These are phyloP conservation scores for Xylariaceae sp. DNA, from an alignment of 2,329 filamentous ascomycete genomes.

Conservation along the genomic window DNA sequence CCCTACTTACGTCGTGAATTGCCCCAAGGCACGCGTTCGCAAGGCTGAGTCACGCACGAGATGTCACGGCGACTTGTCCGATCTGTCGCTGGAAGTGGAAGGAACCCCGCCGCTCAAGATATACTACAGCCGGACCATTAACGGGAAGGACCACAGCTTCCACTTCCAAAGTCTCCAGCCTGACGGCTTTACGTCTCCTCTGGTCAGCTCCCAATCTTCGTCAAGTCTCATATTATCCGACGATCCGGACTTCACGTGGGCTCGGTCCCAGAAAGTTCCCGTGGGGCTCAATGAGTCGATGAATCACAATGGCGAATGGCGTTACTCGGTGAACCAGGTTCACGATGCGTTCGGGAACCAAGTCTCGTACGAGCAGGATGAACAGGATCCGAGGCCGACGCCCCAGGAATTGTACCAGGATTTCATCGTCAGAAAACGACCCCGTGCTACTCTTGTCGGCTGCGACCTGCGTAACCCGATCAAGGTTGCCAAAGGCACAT, in stretches of 20 bases:
- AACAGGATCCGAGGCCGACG: conserved; percentile 59
- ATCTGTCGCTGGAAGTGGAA: conserved; percentile 74
- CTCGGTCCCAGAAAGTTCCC: conserved; percentile 64
- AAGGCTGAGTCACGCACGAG: conserved; percentile 57
- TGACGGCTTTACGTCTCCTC: conserved; percentile 73
- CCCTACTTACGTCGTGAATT: conserved; percentile 79
- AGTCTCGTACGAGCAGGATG: conserved; percentile 67
- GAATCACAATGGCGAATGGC: conserved; percentile 71
- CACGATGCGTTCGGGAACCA: conserved; percentile 85
- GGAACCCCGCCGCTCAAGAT: conserved; percentile 90
- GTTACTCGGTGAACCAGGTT: conserved; percentile 87
- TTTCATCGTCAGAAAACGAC: conserved; percentile 83
- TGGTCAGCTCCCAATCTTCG: conserved; percentile 56
- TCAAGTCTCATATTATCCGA: conserved; percentile 52
- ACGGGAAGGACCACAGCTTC: conserved; percentile 75
- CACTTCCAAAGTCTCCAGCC: conserved; percentile 93
- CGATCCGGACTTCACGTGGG: conserved; percentile 73
- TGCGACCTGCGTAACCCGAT: conserved; percentile 78
- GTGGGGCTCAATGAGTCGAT: conserved; percentile 91
- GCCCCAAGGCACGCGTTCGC: conserved; percentile 72
- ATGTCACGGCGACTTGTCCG: conserved; percentile 83
- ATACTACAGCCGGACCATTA: conserved; percentile 83
- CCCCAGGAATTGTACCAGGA: conserved; percentile 63
- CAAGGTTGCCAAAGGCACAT: conserved; percentile 72
- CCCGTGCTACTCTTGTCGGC: conserved; percentile 62